Conservation (phyloP, 192 early-diverging fungal species). For the Backusella macrospora region DNA sequence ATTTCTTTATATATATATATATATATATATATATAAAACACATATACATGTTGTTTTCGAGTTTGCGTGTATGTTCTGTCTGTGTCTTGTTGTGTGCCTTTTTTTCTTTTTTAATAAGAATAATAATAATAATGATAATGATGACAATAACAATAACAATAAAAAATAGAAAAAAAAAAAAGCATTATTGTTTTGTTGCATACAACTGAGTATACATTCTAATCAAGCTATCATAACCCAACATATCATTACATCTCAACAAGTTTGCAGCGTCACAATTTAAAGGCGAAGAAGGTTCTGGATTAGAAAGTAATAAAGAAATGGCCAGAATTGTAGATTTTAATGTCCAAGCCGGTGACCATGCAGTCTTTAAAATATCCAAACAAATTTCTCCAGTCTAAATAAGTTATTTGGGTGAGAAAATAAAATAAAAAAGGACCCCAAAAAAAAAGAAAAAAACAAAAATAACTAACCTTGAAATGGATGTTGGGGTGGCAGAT, state of each 20-base stretch:
- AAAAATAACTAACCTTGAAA: conserved; percentile 68
- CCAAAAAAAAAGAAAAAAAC: too few relatives aligned
- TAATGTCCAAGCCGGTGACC: conserved; percentile 96
- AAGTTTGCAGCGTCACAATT: conserved; percentile 97
- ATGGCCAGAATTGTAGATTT: conserved; percentile 85
- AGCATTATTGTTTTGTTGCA: conserved; percentile 42
- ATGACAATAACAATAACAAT: too few relatives aligned
- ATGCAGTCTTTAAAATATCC: conserved; percentile 91
- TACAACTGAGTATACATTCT: conserved; percentile 81
- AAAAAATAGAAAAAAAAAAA: neutral
- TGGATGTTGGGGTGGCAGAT: conserved; percentile 95
- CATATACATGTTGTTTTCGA: too few relatives aligned
- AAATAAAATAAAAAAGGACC: too few relatives aligned
- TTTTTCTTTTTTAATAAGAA: too few relatives aligned
- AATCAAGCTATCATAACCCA: conserved; percentile 88
- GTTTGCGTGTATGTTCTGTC: too few relatives aligned
- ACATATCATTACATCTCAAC: conserved; percentile 80
- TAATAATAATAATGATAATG: too few relatives aligned
- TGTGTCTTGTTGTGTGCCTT: too few relatives aligned
- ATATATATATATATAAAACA: too few relatives aligned
- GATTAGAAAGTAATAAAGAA: conserved; percentile 77
- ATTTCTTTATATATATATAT: too few relatives aligned
- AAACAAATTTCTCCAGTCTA: conserved; percentile 97
- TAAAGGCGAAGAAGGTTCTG: conserved; percentile 87
- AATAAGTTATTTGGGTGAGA: neutral